Evolutionary conservation across 352 stramenopile species (phyloP).

Genomic region (Globisporangium ultimum): DNA sequence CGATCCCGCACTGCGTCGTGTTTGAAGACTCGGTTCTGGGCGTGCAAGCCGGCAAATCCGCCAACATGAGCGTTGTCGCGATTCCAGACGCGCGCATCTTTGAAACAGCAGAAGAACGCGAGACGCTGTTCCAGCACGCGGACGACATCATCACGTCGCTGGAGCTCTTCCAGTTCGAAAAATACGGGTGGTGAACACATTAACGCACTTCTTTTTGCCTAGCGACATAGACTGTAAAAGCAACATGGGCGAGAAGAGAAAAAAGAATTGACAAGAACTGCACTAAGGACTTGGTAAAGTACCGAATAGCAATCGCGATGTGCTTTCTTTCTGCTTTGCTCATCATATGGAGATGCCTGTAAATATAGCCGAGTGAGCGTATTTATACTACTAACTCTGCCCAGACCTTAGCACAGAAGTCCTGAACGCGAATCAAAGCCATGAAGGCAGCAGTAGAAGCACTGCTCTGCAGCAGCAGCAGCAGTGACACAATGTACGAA

Average conservation of each 20-base stretch:
- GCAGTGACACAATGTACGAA: neutral
- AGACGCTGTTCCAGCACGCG: slow-evolving; percentile 47
- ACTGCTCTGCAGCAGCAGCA: neutral
- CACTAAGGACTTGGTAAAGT: neutral
- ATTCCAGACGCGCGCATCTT: slow-evolving; percentile 73
- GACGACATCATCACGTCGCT: slow-evolving; percentile 65
- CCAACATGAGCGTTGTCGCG: slow-evolving; percentile 67
- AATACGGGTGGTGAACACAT: slow-evolving; percentile 38
- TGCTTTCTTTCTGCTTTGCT: neutral
- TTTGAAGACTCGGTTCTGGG: slow-evolving; percentile 79
- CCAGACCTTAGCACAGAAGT: neutral
- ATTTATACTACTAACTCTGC: neutral
- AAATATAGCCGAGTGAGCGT: neutral
- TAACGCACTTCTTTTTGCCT: neutral
- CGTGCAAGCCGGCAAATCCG: slow-evolving; percentile 55
- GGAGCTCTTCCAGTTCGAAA: slow-evolving; percentile 49
- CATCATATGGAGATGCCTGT: neutral
- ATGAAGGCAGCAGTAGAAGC: neutral
- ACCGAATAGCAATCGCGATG: neutral
- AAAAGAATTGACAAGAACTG: too few species aligned
- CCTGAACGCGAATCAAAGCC: neutral
- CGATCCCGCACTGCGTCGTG: slow-evolving; percentile 50
- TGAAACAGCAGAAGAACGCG: slow-evolving; percentile 34
- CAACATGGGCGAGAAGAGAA: neutral
- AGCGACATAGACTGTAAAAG: neutral